Conservation (phyloP, 495 filamentous ascomycete species). For the Hypoxylon rickii region DNA sequence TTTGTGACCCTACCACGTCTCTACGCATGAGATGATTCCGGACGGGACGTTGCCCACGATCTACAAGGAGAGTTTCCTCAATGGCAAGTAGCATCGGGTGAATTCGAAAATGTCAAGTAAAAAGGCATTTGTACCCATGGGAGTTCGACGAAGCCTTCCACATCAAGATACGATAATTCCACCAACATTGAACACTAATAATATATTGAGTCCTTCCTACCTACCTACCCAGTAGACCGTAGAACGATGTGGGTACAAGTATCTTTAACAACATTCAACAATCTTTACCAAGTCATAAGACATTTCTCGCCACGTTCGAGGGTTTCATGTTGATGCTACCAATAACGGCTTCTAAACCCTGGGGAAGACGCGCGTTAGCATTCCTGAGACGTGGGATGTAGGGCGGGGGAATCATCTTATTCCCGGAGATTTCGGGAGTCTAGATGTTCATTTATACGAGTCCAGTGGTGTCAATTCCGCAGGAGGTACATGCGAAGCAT, state of each 20-base stretch:
- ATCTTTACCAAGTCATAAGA: too few relatives aligned
- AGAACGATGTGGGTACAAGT: too few relatives aligned
- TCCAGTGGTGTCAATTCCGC: slow-evolving; percentile 22
- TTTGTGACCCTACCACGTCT: slow-evolving; percentile 24
- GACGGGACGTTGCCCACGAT: slow-evolving; percentile 25
- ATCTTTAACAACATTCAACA: too few relatives aligned
- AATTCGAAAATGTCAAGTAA: not conserved
- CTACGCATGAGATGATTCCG: slow-evolving; percentile 17
- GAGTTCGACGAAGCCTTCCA: not conserved
- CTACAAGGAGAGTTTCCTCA: slow-evolving; percentile 10
- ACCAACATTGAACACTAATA: too few relatives aligned
- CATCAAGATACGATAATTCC: too few relatives aligned
- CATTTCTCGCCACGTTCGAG: slow-evolving; percentile 2
- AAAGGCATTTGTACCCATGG: too few relatives aligned
- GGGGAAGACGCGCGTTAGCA: slow-evolving; percentile 27
- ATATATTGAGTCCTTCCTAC: too few relatives aligned
- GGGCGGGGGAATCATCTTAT: slow-evolving; percentile 18
- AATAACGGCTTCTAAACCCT: slow-evolving; percentile 4
- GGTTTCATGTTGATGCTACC: not conserved
- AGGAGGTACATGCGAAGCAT: slow-evolving; percentile 27
- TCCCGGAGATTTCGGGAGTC: slow-evolving; percentile 23
- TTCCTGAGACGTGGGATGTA: slow-evolving; percentile 16
- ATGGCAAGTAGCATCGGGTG: slow-evolving; percentile 5
- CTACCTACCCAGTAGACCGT: too few relatives aligned
- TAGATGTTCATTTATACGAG: slow-evolving; percentile 23